Evolutionary conservation across 331 rosid genomes (phyloP).

Genomic region (Quercus lobata): DNA sequence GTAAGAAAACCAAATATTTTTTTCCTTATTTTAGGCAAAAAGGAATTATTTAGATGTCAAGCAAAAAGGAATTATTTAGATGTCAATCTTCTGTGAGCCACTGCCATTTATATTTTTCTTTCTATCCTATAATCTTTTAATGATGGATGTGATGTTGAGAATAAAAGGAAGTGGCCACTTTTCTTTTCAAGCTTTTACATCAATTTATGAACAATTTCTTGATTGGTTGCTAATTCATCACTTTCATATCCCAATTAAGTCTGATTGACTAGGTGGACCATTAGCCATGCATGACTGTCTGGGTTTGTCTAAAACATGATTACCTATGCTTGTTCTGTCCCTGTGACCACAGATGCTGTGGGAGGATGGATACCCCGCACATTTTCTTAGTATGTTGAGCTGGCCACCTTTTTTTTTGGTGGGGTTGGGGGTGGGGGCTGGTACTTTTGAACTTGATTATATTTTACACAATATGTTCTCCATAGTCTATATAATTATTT

Average conservation of each 20-base stretch:
- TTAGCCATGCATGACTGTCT: background rate
- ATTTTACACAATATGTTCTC: background rate
- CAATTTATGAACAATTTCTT: background rate
- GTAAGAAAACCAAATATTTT: constrained; percentile 48
- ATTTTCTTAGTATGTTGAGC: background rate
- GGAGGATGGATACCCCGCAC: background rate
- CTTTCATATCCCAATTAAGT: background rate
- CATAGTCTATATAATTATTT: background rate
- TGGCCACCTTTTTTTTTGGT: background rate
- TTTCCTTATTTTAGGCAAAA: constrained; percentile 1
- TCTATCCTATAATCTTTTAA: background rate
- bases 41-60: background rate
- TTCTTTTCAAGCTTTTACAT: background rate
- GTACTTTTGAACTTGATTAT: background rate
- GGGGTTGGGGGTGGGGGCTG: no score
- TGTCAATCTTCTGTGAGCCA: background rate
- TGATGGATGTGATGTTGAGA: background rate
- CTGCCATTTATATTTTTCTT: background rate
- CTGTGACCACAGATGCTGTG: background rate
- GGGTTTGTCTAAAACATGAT: background rate
- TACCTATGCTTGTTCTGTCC: no score
- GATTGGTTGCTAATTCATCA: background rate
- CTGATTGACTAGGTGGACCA: background rate
- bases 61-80: background rate
- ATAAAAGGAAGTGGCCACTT: background rate